Conservation (phyloP, 805 yeast species). For the Wickerhamomyces hampshirensis region DNA sequence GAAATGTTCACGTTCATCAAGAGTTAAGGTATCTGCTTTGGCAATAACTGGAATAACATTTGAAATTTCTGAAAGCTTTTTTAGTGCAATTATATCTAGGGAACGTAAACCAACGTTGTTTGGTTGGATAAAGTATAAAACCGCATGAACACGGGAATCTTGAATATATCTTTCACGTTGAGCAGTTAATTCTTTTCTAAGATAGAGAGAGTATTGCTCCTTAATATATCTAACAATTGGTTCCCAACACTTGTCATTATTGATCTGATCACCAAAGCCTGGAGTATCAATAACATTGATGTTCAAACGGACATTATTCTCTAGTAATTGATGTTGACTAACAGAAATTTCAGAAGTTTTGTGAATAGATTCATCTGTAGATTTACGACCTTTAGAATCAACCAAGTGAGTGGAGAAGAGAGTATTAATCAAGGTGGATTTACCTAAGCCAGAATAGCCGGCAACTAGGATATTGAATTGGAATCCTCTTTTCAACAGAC, state of each 20-base stretch:
- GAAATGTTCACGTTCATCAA: constrained; percentile 75
- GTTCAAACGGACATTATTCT: constrained; percentile 82
- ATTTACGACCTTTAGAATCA: constrained; percentile 66
- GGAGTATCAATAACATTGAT: constrained; percentile 94
- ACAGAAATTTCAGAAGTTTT: constrained; percentile 84
- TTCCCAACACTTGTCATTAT: constrained; percentile 95
- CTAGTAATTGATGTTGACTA: constrained; percentile 64
- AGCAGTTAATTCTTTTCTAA: constrained; percentile 92
- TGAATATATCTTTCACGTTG: constrained; percentile 77
- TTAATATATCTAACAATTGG: constrained; percentile 91
- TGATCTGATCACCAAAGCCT: constrained; percentile 95
- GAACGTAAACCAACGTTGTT: constrained; percentile 80
- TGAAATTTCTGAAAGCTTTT: constrained; percentile 80
- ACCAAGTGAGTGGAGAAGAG: constrained; percentile 80
- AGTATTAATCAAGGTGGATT: constrained; percentile 87
- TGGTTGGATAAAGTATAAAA: constrained; percentile 87
- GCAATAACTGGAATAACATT: constrained; percentile 96
- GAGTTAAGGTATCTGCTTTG: constrained; percentile 84
- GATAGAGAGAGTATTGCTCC: constrained; percentile 88
- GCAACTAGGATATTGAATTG: constrained; percentile 93
- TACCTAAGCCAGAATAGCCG: constrained; percentile 92
- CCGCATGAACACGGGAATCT: constrained; percentile 92
- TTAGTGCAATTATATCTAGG: constrained; percentile 77
- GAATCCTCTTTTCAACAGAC: constrained; percentile 88
- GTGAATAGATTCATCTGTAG: constrained; percentile 65